A percentile compares a stretch with the other conserved stretches of the same genome.
Evolutionary conservation across 108 stramenopile genomes (phyloP).

Genomic region (Aurantiochytrium sp.): DNA sequence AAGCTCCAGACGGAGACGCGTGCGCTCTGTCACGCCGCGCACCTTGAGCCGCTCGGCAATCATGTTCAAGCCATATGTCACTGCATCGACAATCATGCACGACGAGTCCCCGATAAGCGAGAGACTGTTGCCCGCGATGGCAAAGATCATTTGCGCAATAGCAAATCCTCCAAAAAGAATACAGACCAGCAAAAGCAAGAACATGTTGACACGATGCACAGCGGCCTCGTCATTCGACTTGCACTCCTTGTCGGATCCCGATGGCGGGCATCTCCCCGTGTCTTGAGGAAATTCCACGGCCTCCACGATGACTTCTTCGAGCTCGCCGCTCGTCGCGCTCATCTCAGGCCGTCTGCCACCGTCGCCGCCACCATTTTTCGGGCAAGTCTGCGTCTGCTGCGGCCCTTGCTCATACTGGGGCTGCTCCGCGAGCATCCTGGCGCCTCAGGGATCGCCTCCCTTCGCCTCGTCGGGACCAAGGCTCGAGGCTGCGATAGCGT

Average conservation of each 20-base stretch:
- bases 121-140: not conserved
- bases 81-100: not conserved
- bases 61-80: slow-evolving; percentile 7
- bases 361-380: not conserved
- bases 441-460: no score
- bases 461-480: no score
- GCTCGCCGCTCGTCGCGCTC: no score
- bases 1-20: not conserved
- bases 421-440: no score
- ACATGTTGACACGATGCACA: not conserved
- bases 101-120: not conserved
- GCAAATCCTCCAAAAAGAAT: not conserved
- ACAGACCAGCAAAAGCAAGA: not conserved
- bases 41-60: not conserved
- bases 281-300: no score
- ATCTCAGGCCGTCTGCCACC: not conserved
- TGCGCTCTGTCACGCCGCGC: not conserved
- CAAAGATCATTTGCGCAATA: not conserved
- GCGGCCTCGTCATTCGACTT: not conserved
- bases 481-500: no score
- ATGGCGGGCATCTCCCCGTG: no score
- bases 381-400: not conserved
- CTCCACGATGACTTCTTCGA: no score
- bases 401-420: no score
- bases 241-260: no score